Evolutionary conservation across 106 monocot species (phyloP).

Genomic region (Dendrobium nobile): DNA sequence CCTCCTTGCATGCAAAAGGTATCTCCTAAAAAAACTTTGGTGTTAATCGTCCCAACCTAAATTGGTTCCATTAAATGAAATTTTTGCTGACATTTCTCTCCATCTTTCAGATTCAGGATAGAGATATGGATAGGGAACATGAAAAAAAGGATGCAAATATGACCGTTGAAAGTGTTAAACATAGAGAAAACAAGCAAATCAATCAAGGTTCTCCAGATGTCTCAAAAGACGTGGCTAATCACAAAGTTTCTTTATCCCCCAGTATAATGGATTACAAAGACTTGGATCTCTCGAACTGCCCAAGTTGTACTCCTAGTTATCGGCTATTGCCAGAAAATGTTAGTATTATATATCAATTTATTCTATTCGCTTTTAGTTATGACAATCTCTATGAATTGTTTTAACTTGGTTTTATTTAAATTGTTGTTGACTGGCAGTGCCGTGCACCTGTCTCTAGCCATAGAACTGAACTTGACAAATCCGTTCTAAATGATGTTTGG

Average conservation of each 20-base stretch:
- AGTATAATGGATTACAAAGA: conserved; percentile 50
- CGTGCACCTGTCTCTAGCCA: too few species aligned
- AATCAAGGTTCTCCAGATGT: conserved; percentile 22
- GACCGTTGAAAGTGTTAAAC: conserved; percentile 46
- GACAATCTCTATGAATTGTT: background rate
- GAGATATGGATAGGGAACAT: conserved; percentile 26
- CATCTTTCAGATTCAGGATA: conserved; percentile 33
- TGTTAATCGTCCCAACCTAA: too few species aligned
- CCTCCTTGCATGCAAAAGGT: conserved; percentile 44
- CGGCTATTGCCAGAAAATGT: conserved; percentile 68
- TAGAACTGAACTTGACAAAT: too few species aligned
- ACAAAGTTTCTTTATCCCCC: conserved; percentile 28
- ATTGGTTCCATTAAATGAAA: too few species aligned
- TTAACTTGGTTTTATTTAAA: background rate
- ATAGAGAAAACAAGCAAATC: conserved; percentile 39
- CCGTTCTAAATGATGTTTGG: too few species aligned
- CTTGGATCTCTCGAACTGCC: conserved; percentile 59
- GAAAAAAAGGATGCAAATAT: conserved; percentile 27
- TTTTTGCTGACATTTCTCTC: background rate
- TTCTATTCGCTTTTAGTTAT: background rate
- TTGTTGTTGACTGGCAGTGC: conserved; percentile 19
- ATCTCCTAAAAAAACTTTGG: background rate
- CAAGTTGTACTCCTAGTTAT: conserved; percentile 69
- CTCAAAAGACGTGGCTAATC: conserved; percentile 34
- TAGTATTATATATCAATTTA: conserved; percentile 1